Evolutionary conservation across 208 protist species (phyloP), one percentile per base, ranked within the genome.

Genomic region (Crithidia sp.): DNA sequence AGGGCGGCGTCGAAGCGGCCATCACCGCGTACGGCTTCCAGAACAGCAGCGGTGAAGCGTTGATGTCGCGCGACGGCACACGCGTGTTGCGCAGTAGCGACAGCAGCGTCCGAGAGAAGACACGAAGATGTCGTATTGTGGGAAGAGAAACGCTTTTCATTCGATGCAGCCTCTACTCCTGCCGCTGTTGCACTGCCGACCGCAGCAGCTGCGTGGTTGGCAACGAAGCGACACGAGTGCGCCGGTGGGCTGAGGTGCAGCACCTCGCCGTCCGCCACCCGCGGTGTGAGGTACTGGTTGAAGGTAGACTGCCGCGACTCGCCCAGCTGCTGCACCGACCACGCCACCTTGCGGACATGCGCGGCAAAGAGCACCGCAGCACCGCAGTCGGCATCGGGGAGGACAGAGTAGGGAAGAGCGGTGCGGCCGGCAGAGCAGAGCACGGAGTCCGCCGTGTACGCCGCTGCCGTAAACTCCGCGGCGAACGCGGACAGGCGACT

Each of bases 1-100:
- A 95, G 19, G 17, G 84, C 65, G 49, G 79, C 81, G 63, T 95
- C 90, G 66, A 92, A 95, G 39, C 83, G 84, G 44, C 90, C 90
- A 67, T 95, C 90, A 14, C 82, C 77, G 54, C 69, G 79, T 19
- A 95, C 3, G 19, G 59, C 66, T 13, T 79, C 72, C 67, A 82
- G 71, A 17, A 94, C 58, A 7, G 70, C 54, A 12, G 28, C 41
- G 7, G 55, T 52, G 16, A 74, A 61, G 1, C 40, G 8, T 19
- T 82, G 77, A 53, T 77, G 77, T 37, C 44, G 19, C 4, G n/a
- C 45, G 2, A 82, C 72, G 2, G 28, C 47, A 16, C 17, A 9
- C n/a, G 71, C 58, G 43, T 44, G 43, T 5, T 37, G 17, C 17
- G 50, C 5, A 41, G 3, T 47, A 50, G 7, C 10, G 28, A 0